phyloP scores from a whole-genome alignment of 1,284 basidiomycete genomes.

The Fistulinella staudtii region DNA sequence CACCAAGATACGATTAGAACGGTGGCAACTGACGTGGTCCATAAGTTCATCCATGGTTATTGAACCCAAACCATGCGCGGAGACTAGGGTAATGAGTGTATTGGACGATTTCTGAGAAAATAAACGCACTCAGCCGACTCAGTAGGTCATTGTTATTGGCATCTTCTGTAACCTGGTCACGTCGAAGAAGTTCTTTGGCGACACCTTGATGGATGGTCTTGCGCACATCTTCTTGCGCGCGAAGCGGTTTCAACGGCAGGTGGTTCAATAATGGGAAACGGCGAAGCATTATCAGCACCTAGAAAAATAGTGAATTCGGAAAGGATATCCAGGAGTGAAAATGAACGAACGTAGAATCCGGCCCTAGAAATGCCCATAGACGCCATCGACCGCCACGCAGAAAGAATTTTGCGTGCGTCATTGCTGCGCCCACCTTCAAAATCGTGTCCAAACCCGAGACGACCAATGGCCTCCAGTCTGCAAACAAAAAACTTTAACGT shows the following conservation, averaged over 20 bases:
- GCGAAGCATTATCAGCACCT: constrained; percentile 3
- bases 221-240: constrained; percentile 4
- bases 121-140: constrained; percentile 1
- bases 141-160: constrained; percentile 2
- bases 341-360: constrained; percentile 2
- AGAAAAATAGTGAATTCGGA: neutral
- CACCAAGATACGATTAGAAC: neutral
- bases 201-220: constrained; percentile 5
- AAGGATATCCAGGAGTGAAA: neutral
- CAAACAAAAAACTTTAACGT: neutral
- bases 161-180: neutral
- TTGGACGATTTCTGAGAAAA: neutral
- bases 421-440: constrained; percentile 7
- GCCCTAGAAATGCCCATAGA: neutral
- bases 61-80: constrained; percentile 2
- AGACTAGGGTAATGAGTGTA: neutral
- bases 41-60: constrained; percentile 3
- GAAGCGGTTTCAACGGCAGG: constrained; percentile 6
- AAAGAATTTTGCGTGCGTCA: constrained; percentile 4
- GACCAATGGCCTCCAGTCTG: constrained; percentile 6
- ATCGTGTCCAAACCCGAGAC: constrained; percentile 9
- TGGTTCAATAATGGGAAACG: constrained; percentile 4
- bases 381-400: constrained; percentile 8
- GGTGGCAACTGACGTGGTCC: constrained; percentile 4
- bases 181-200: constrained; percentile 5